phyloP scores from a whole-genome alignment of 768 basidiomycete genomes.

The Cystofilobasidium macerans region DNA sequence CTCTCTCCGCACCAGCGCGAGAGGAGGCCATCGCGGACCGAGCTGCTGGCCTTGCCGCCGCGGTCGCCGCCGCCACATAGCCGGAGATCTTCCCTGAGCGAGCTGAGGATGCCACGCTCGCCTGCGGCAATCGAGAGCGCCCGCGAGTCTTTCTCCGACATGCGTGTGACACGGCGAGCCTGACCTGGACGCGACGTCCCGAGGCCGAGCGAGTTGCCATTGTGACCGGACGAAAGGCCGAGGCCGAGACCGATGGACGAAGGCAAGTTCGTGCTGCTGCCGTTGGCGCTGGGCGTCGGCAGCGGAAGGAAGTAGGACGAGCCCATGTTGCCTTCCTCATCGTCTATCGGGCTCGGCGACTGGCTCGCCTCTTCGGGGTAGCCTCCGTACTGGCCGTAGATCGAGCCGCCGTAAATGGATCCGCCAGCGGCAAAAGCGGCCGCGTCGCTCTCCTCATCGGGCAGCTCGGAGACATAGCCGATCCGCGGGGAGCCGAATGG shows the following conservation, averaged over 20 bases:
- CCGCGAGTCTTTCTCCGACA: not conserved
- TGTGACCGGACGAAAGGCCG: too few species aligned
- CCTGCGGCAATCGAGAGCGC: not conserved
- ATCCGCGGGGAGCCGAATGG: constrained; percentile 1
- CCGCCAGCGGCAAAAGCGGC: not conserved
- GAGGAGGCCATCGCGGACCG: not conserved
- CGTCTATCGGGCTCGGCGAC: not conserved
- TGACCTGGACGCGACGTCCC: constrained; percentile 16
- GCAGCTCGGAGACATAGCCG: not conserved
- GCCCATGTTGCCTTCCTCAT: not conserved
- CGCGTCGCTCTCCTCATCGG: not conserved
- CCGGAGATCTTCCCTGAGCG: not conserved
- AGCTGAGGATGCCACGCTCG: not conserved
- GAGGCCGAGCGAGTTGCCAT: not conserved
- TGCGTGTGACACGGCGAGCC: constrained; percentile 5
- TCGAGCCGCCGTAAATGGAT: not conserved
- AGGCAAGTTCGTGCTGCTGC: too few species aligned
- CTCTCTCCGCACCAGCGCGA: not conserved
- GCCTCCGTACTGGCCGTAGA: not conserved
- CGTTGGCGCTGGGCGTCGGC: not conserved
- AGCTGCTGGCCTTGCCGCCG: not conserved
- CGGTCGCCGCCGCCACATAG: not conserved
- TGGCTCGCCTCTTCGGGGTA: not conserved
- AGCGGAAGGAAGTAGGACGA: constrained; percentile 12
- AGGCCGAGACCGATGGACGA: not conserved